Conservation (phyloP, 2,329 filamentous ascomycete species). For the Alternaria conjuncta region DNA sequence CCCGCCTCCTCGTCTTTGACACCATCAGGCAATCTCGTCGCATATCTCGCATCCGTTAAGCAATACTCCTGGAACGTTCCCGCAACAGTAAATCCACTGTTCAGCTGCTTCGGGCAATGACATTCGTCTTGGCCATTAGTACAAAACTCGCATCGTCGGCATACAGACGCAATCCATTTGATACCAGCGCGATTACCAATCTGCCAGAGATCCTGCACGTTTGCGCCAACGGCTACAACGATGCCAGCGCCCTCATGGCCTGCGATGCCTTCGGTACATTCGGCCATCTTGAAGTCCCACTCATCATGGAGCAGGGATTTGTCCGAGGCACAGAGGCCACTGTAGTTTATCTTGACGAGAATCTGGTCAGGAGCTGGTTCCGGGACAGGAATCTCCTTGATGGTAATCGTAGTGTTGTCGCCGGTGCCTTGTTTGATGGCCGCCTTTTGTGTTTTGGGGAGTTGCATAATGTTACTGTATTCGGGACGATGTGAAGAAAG, state of each 20-base stretch:
- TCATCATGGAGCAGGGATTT: constrained; percentile 47
- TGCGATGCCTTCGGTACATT: constrained; percentile 61
- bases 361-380: constrained; percentile 59
- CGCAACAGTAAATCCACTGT: constrained; percentile 67
- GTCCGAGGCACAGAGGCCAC: constrained; percentile 64
- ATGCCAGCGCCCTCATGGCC: constrained; percentile 78
- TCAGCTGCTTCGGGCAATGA: constrained; percentile 59
- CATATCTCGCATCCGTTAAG: constrained; percentile 54
- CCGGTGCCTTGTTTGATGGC: constrained; percentile 44
- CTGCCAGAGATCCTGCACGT: constrained; percentile 69
- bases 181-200: constrained; percentile 60
- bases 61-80: constrained; percentile 54
- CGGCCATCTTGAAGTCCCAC: constrained; percentile 41
- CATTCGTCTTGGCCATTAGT: constrained; percentile 61
- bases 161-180: constrained; percentile 84
- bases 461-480: constrained; percentile 22
- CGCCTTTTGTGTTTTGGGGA: constrained; percentile 45
- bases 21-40: constrained; percentile 54
- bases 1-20: constrained; percentile 54
- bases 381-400: constrained; percentile 41
- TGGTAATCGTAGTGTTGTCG: constrained; percentile 23
- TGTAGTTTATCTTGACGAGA: constrained; percentile 62
- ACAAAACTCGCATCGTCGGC: constrained; percentile 82
- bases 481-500: neutral
- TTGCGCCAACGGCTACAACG: constrained; percentile 72